Evolutionary conservation across 2,329 filamentous ascomycete genomes (phyloP).

Genomic region (Colletotrichum coccodes): DNA sequence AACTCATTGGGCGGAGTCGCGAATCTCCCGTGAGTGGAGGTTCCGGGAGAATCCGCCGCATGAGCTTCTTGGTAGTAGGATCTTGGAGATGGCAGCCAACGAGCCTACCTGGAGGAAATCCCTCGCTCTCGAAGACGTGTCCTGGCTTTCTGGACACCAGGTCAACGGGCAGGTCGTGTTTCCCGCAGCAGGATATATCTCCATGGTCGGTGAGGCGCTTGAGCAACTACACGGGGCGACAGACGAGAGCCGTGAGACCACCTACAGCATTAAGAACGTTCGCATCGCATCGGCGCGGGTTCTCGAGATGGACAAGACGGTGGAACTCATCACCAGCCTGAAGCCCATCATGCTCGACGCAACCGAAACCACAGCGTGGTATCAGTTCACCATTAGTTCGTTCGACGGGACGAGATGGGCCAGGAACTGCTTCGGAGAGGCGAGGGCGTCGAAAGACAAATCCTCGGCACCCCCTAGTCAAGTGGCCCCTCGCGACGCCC

Average conservation of each 20-base stretch:
- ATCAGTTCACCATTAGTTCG: constrained; percentile 43
- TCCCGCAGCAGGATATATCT: constrained; percentile 48
- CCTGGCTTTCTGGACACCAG: constrained; percentile 56
- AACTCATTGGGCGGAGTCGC: constrained; percentile 30
- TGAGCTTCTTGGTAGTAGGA: constrained; percentile 34
- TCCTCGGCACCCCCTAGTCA: no score
- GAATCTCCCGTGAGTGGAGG: constrained; percentile 18
- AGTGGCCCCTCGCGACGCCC: not conserved
- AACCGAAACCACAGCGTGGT: constrained; percentile 41
- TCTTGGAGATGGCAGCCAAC: constrained; percentile 27
- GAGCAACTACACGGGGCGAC: constrained; percentile 32
- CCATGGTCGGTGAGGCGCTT: constrained; percentile 41
- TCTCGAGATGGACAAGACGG: constrained; percentile 38
- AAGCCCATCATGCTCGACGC: constrained; percentile 40
- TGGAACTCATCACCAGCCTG: constrained; percentile 44
- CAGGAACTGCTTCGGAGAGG: constrained; percentile 41
- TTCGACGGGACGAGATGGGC: constrained; percentile 40
- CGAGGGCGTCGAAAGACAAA: no score
- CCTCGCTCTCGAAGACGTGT: constrained; percentile 33
- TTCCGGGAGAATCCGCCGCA: constrained; percentile 10
- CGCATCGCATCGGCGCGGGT: constrained; percentile 43
- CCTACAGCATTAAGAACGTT: constrained; percentile 43
- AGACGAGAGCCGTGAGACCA: no score
- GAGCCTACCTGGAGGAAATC: constrained; percentile 37
- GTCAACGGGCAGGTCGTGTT: constrained; percentile 54